Conservation (phyloP, 1,139 yeast species). For the Nakaseomyces bracarensis region DNA sequence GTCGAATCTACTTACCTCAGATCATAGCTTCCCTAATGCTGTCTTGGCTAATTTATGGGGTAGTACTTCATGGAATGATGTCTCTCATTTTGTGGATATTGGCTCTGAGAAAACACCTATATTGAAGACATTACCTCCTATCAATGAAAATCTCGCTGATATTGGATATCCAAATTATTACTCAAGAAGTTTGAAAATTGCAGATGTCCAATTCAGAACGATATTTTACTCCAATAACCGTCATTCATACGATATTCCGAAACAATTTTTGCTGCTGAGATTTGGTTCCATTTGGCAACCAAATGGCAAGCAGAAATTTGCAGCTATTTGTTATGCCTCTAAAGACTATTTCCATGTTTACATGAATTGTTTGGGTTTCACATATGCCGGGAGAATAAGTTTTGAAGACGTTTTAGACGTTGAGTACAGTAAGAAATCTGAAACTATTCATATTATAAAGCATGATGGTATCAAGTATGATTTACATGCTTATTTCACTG, state of each 20-base stretch:
- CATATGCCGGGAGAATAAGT: constrained; percentile 48
- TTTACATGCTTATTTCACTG: constrained; percentile 54
- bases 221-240: constrained; percentile 42
- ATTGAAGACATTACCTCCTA: constrained; percentile 6
- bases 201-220: constrained; percentile 74
- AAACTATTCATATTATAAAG: constrained; percentile 6
- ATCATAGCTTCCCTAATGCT: constrained; percentile 66
- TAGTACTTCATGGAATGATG: constrained; percentile 69
- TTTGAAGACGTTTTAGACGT: constrained; percentile 49
- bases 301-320: constrained; percentile 59
- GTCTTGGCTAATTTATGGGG: constrained; percentile 91
- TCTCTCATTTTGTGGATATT: constrained; percentile 36
- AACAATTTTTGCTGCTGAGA: constrained; percentile 59
- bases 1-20: constrained; percentile 50
- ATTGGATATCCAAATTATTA: constrained; percentile 50
- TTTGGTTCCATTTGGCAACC: constrained; percentile 66
- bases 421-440: constrained; percentile 36
- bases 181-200: constrained; percentile 50
- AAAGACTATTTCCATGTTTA: constrained; percentile 53
- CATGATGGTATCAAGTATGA: constrained; percentile 8
- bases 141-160: constrained; percentile 2
- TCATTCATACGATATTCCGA: constrained; percentile 22
- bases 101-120: neutral
- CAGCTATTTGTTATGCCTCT: constrained; percentile 65
- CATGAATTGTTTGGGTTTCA: constrained; percentile 68